Base-by-base conservation (phyloP, 192 early-diverging fungal genomes). In the Linnemannia schmuckeri region DNA sequence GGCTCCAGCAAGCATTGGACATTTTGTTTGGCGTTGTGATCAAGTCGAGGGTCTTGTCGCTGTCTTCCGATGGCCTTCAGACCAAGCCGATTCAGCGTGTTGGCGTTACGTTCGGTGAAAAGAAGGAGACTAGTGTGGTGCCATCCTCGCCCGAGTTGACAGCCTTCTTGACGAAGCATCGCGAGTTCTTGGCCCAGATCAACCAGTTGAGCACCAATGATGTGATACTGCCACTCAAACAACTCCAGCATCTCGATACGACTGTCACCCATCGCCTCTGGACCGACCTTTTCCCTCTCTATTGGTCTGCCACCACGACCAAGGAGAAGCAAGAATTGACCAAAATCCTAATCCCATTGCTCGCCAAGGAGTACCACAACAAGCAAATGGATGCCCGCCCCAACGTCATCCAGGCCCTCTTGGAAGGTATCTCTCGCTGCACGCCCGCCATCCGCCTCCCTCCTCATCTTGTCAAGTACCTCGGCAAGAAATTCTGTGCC, bases 331-430 rank as follows among this genome's bases (percentile, higher is more conserved):
- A 99, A 72, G 95, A 97, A 78, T 74, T 97, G 73, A 94, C 93
- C 20, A 98, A 97, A 75, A 92, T 94, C 0, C 78, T 99, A 9
- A 96, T 98, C 69, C 88, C 94, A 2, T 88, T 99, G 20, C 92
- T 99, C 30, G 95, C 97, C 3, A 96, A 96, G 79, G 97, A 98
- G 35, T 99, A 97, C 76, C 98, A 99, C 82, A 88, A 88, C 71
- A 92, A 92, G 76, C 98, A 99, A 88, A 89, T 90, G 12, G 91
- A 94, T 24, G 74, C 91, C 44, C 92, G 97, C 9, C 97, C 98
- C n/a, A 99, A 99, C 88, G 97, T 99, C 6, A 94, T 99, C 33
- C 97, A 98, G 82, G 95, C 96, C 4, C 86, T 99, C 5, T 83
- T 99, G 27, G 96, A 98, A 2, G 97, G 96, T 66, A 94, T 98